phyloP scores from a whole-genome alignment of 371 early-diverging fungal genomes.

The Mucor velutinosus region DNA sequence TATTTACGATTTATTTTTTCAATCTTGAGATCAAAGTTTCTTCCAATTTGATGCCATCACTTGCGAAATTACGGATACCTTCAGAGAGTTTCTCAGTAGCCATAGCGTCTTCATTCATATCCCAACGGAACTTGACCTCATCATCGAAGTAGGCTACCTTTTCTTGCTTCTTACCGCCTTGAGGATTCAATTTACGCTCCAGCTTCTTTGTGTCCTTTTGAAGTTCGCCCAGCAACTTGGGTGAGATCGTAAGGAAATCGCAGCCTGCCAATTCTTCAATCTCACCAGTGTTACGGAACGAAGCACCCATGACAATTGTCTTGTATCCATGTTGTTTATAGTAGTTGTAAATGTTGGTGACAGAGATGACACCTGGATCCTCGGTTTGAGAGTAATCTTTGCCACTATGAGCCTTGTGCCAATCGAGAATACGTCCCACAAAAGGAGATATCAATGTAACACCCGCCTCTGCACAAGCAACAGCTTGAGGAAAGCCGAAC shows the following conservation, averaged over 20 bases:
- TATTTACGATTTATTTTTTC: neutral
- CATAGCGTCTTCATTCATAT: conserved; percentile 95
- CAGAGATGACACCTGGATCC: conserved; percentile 94
- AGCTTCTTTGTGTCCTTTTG: conserved; percentile 62
- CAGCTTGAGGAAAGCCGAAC: conserved; percentile 91
- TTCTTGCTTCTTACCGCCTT: conserved; percentile 53
- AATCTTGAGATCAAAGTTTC: conserved; percentile 57
- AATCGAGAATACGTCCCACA: conserved; percentile 97
- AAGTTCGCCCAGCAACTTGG: conserved; percentile 81
- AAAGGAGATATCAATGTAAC: conserved; percentile 98
- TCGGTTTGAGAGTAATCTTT: conserved; percentile 69
- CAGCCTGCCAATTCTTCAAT: conserved; percentile 95
- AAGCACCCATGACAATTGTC: conserved; percentile 99
- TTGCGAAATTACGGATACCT: conserved; percentile 94
- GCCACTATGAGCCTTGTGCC: conserved; percentile 91
- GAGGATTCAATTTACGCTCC: conserved; percentile 70
- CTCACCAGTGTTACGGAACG: conserved; percentile 95
- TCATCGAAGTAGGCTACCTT: conserved; percentile 72
- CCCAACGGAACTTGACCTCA: conserved; percentile 93
- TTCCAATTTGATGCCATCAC: conserved; percentile 86
- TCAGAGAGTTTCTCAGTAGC: conserved; percentile 96
- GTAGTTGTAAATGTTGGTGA: conserved; percentile 94
- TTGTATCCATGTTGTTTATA: conserved; percentile 95
- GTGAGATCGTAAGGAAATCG: conserved; percentile 96
- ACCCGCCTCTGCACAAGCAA: conserved; percentile 95